Percentiles rank a stretch among this genome's conserved stretches.
Evolutionary conservation across 345 rosid genomes (phyloP).

Genomic region (Erysimum cheiranthoides): DNA sequence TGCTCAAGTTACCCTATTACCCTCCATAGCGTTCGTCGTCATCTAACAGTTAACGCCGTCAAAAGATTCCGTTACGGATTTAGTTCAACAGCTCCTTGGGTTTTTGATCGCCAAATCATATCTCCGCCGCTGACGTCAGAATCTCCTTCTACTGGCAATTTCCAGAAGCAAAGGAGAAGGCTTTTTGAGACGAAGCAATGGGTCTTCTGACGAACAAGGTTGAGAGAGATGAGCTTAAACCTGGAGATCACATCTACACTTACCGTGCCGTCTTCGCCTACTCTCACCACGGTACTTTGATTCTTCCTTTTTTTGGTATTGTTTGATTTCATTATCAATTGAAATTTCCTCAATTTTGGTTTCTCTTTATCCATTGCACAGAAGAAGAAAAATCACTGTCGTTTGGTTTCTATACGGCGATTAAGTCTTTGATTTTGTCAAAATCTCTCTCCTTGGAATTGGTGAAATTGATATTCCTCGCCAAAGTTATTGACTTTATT

Average conservation of each 20-base stretch:
- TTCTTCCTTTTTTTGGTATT: neutral
- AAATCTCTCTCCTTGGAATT: neutral
- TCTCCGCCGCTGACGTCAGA: conserved; percentile 39
- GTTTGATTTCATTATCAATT: neutral
- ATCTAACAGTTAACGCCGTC: conserved; percentile 39
- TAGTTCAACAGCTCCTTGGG: conserved; percentile 5
- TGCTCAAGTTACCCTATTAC: neutral
- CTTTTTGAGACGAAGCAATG: conserved; percentile 52
- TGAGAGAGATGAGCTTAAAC: conserved; percentile 74
- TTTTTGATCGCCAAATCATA: conserved; percentile 20
- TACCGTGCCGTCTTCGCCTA: conserved; percentile 92
- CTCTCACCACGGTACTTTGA: conserved; percentile 83
- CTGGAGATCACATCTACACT: conserved; percentile 96
- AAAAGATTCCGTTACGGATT: conserved; percentile 27
- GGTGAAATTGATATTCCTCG: neutral
- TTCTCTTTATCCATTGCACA: neutral
- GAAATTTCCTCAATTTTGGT: neutral
- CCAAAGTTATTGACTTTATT: conserved; percentile 13
- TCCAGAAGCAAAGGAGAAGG: conserved; percentile 12
- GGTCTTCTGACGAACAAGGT: conserved; percentile 78
- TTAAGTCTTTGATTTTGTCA: conserved; percentile 20
- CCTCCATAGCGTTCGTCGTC: conserved; percentile 10
- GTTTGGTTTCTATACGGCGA: neutral
- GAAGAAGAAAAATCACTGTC: neutral
- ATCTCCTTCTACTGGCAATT: conserved; percentile 18